Conservation (phyloP, 768 basidiomycete genomes). For the Tylopilus sp. region DNA sequence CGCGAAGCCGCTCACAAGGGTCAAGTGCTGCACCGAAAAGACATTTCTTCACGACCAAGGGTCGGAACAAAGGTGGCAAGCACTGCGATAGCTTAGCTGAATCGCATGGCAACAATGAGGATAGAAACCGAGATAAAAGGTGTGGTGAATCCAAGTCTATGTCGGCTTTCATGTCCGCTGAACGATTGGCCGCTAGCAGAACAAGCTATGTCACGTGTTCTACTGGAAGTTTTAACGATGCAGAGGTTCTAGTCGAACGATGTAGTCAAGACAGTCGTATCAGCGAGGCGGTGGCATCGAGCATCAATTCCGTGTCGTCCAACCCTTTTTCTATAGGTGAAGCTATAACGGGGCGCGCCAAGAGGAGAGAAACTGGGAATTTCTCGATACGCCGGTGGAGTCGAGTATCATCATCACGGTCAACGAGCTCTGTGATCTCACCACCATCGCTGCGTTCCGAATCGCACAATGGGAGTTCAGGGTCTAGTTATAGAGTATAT, state of each 20-base stretch:
- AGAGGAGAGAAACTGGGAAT: not conserved
- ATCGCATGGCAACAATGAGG: not conserved
- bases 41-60: constrained; percentile 15
- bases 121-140: constrained; percentile 3
- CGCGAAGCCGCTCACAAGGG: constrained; percentile 8
- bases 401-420: not conserved
- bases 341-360: not conserved
- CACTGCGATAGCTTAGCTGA: not conserved
- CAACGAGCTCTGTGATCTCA: not conserved
- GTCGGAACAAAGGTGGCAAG: not conserved
- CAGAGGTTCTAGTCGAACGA: not conserved
- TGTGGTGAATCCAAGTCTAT: not conserved
- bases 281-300: constrained; percentile 2
- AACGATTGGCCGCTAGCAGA: constrained; percentile 1
- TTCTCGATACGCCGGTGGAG: constrained; percentile 4
- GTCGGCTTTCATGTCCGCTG: not conserved
- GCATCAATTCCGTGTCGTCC: not conserved
- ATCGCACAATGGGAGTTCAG: not conserved
- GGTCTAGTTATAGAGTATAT: not conserved
- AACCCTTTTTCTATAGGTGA: constrained; percentile 2
- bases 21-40: not conserved
- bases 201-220: constrained; percentile 12
- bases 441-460: not conserved
- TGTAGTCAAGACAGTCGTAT: not conserved
- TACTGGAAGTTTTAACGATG: constrained; percentile 5